These are phyloP conservation scores for Metschnikowia noctiluminum DNA, from an alignment of 805 yeast genomes.

Conservation along the genomic window DNA sequence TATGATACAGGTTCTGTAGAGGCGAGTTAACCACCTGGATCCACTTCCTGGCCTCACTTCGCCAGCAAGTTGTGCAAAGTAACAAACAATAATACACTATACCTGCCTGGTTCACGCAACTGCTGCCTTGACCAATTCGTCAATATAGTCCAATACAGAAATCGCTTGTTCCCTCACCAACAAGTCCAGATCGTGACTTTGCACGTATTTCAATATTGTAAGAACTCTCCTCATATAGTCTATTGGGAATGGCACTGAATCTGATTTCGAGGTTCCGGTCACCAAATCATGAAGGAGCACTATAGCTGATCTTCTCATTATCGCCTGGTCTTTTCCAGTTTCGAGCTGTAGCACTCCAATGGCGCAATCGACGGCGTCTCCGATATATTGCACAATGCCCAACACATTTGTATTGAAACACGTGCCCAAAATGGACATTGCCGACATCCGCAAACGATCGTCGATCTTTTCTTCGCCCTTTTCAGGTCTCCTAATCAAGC, in stretches of 20 bases:
- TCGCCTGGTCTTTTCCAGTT: conserved; percentile 39
- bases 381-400: conserved; percentile 47
- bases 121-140: conserved; percentile 23
- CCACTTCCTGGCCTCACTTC: too few species aligned
- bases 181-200: conserved; percentile 51
- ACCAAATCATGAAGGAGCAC: conserved; percentile 63
- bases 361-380: conserved; percentile 69
- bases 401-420: conserved; percentile 57
- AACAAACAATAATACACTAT: too few species aligned
- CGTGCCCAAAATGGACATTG: conserved; percentile 80
- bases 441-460: conserved; percentile 71
- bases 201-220: conserved; percentile 41
- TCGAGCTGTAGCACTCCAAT: conserved; percentile 70
- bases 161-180: conserved; percentile 58
- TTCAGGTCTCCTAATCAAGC: conserved; percentile 29
- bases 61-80: too few species aligned
- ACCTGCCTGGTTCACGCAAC: not conserved
- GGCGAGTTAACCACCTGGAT: too few species aligned
- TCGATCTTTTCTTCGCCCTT: conserved; percentile 41
- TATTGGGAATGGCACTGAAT: conserved; percentile 48
- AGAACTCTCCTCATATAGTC: conserved; percentile 44
- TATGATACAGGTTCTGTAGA: too few species aligned
- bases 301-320: conserved; percentile 73
- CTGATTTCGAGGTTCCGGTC: conserved; percentile 43
- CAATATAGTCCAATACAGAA: conserved; percentile 29